phyloP scores from a whole-genome alignment of 768 basidiomycete genomes.

The Lactifluus subvellereus region DNA sequence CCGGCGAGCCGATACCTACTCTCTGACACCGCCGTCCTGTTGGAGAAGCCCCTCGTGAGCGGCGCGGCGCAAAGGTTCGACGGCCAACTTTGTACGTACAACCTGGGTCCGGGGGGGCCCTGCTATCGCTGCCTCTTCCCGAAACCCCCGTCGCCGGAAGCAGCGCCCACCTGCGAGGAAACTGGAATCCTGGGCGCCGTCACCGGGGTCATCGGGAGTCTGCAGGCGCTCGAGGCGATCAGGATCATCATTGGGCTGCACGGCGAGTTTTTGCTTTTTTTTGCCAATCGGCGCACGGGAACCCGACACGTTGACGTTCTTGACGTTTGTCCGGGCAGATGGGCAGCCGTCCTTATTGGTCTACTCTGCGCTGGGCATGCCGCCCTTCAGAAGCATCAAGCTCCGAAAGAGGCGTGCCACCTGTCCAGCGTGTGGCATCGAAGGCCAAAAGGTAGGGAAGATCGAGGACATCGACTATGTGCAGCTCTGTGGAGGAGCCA shows the following conservation, averaged over 20 bases:
- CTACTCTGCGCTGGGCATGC: slow-evolving; percentile 61
- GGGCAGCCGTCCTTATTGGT: slow-evolving; percentile 59
- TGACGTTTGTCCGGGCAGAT: slow-evolving; percentile 35
- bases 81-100: slow-evolving; percentile 76
- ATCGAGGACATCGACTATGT: slow-evolving; percentile 71
- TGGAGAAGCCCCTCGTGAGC: slow-evolving; percentile 80
- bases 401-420: slow-evolving; percentile 63
- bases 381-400: slow-evolving; percentile 79
- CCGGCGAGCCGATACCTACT: slow-evolving; percentile 88
- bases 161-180: slow-evolving; percentile 77
- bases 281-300: not conserved
- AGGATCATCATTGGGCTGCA: slow-evolving; percentile 67
- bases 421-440: slow-evolving; percentile 70
- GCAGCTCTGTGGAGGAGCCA: slow-evolving; percentile 74
- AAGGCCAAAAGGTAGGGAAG: slow-evolving; percentile 38
- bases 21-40: slow-evolving; percentile 73
- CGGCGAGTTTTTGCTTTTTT: slow-evolving; percentile 36
- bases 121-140: slow-evolving; percentile 97
- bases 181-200: slow-evolving; percentile 84
- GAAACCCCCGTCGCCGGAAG: slow-evolving; percentile 57
- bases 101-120: slow-evolving; percentile 62
- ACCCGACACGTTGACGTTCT: not conserved
- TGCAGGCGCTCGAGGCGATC: slow-evolving; percentile 87
- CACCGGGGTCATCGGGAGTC: slow-evolving; percentile 81
- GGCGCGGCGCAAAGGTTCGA: slow-evolving; percentile 88